A percentile compares a stretch with the other conserved stretches of the same genome.
phyloP scores from a whole-genome alignment of 257 asterid genomes.

The Salvia hispanica region DNA sequence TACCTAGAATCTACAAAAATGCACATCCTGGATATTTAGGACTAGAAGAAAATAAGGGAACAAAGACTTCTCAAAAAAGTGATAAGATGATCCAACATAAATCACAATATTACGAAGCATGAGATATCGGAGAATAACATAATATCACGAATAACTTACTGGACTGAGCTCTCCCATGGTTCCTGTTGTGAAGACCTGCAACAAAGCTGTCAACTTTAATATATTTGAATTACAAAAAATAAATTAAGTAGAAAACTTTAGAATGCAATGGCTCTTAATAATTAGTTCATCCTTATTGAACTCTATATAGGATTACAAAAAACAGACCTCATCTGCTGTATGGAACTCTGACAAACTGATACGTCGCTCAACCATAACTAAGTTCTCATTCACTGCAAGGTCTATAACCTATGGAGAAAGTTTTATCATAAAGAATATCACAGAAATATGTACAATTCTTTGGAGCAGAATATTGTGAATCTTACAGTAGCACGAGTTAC shows the following conservation, averaged over 20 bases:
- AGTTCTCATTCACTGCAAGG: slow-evolving; percentile 57
- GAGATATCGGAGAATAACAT: background rate
- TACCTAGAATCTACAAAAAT: background rate
- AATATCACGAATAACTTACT: slow-evolving; percentile 41
- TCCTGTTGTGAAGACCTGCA: slow-evolving; percentile 79
- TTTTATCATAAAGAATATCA: slow-evolving; percentile 25
- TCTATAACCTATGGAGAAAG: slow-evolving; percentile 61
- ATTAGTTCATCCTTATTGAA: background rate
- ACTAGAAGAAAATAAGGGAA: slow-evolving; percentile 1
- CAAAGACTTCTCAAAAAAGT: background rate
- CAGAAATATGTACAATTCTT: background rate
- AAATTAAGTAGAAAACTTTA: background rate
- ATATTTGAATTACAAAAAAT: slow-evolving; percentile 1
- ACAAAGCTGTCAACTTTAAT: background rate
- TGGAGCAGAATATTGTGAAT: slow-evolving; percentile 23
- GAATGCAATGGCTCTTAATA: background rate
- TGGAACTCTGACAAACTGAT: slow-evolving; percentile 86
- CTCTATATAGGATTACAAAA: background rate
- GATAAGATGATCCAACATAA: background rate
- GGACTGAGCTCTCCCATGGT: slow-evolving; percentile 95
- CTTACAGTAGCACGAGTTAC: slow-evolving; percentile 85
- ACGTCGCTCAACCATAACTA: slow-evolving; percentile 63
- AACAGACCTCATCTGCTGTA: slow-evolving; percentile 86
- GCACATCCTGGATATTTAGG: background rate
- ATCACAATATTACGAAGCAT: background rate